Conservation (phyloP, 2,329 filamentous ascomycete genomes). For the Lecanicillium sp. region DNA sequence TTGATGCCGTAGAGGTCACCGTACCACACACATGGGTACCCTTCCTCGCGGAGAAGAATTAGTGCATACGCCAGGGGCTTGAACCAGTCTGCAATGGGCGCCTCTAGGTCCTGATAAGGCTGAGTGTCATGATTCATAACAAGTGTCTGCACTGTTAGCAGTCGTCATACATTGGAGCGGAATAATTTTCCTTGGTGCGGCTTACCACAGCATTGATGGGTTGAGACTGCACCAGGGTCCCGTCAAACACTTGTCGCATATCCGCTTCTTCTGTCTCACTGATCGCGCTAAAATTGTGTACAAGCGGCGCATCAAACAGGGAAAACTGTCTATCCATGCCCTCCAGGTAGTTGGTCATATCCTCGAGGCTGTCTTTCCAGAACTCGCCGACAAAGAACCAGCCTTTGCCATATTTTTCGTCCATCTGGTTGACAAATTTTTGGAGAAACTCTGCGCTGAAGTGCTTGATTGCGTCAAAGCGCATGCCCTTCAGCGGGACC, state of each 20-base stretch:
- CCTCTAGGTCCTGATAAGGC: constrained; percentile 33
- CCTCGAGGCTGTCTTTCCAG: constrained; percentile 28
- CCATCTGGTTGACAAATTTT: constrained; percentile 54
- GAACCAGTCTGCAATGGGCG: constrained; percentile 57
- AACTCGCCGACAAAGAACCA: constrained; percentile 32
- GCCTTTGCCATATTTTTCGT: constrained; percentile 30
- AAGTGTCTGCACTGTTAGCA: constrained; percentile 35
- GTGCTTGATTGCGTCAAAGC: constrained; percentile 67
- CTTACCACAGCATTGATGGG: constrained; percentile 28
- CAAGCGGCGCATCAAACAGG: constrained; percentile 61
- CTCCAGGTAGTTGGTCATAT: constrained; percentile 22
- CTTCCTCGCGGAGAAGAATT: constrained; percentile 56
- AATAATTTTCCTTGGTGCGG: background rate
- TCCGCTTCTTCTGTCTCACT: constrained; percentile 51
- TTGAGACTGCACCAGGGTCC: constrained; percentile 42
- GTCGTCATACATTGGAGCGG: background rate
- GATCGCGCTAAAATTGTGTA: constrained; percentile 58
- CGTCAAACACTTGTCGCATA: constrained; percentile 55
- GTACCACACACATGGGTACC: constrained; percentile 63
- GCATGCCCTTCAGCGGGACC: constrained; percentile 55
- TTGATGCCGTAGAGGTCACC: constrained; percentile 61
- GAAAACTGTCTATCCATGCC: constrained; percentile 48
- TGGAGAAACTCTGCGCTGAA: constrained; percentile 60
- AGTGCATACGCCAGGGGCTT: constrained; percentile 65
- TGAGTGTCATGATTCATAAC: constrained; percentile 67